These are phyloP conservation scores for Phialemonium atrogriseum DNA, from an alignment of 2,329 filamentous ascomycete genomes.

Conservation along the genomic window DNA sequence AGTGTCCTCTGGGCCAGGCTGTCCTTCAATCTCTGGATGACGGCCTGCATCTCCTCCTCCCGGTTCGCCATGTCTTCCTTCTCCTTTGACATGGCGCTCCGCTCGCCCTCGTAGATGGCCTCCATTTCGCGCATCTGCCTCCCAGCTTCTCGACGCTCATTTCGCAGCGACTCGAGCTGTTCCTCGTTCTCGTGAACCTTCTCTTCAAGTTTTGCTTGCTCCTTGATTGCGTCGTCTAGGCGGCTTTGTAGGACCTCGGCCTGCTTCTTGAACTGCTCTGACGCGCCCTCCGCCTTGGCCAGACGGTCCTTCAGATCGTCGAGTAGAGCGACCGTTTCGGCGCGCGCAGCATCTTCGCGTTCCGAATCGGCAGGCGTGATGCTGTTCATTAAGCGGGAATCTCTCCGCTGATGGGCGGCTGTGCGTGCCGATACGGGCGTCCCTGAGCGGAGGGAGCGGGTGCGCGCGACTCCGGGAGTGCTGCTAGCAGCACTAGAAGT, in stretches of 20 bases:
- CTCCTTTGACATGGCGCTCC: constrained; percentile 79
- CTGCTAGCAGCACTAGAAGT: not conserved
- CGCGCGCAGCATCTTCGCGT: constrained; percentile 64
- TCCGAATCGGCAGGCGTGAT: constrained; percentile 33
- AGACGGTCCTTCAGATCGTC: constrained; percentile 81
- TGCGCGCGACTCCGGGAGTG: constrained; percentile 38
- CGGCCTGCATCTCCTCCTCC: constrained; percentile 83
- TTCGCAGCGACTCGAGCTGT: constrained; percentile 69
- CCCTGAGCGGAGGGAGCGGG: constrained; percentile 55
- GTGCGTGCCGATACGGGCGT: constrained; percentile 68
- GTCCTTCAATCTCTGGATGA: constrained; percentile 89
- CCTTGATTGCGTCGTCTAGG: constrained; percentile 74
- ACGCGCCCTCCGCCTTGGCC: constrained; percentile 67
- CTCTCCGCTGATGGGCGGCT: constrained; percentile 54
- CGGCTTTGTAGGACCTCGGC: constrained; percentile 75
- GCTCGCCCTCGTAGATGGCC: constrained; percentile 84
- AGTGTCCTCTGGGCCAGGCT: constrained; percentile 67
- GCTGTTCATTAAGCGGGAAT: constrained; percentile 29
- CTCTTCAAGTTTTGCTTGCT: constrained; percentile 84
- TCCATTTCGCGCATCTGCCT: constrained; percentile 87
- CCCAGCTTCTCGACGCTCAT: constrained; percentile 75
- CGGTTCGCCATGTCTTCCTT: constrained; percentile 78
- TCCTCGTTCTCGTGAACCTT: constrained; percentile 79
- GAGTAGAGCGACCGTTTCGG: constrained; percentile 68
- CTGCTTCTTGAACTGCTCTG: constrained; percentile 78